These are phyloP conservation scores for Alternaria solani DNA, from an alignment of 2,329 filamentous ascomycete species.

Conservation along the genomic window DNA sequence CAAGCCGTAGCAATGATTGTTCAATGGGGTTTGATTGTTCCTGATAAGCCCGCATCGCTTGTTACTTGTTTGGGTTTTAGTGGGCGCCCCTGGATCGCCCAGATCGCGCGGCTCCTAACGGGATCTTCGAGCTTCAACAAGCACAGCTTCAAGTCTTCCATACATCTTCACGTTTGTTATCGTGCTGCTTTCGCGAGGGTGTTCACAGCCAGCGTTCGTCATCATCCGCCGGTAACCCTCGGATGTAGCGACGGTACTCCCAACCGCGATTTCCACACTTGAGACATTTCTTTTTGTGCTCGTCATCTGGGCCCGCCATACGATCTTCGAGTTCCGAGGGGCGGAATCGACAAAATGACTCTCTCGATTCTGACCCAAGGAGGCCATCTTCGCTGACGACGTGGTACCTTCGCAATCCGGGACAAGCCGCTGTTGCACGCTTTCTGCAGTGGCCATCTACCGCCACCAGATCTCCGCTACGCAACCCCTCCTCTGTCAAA, in stretches of 20 bases:
- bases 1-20: neutral
- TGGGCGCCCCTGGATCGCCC: constrained; percentile 1
- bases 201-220: constrained; percentile 9
- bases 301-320: neutral
- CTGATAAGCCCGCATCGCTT: constrained; percentile 14
- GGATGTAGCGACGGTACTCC: constrained; percentile 8
- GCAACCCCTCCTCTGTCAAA: constrained; percentile 3
- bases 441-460: constrained; percentile 5
- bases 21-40: constrained; percentile 5
- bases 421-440: neutral
- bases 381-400: neutral
- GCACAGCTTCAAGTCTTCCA: constrained; percentile 1
- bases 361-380: neutral
- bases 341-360: constrained; percentile 4
- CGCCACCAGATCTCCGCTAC: constrained; percentile 3
- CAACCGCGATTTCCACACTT: neutral
- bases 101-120: constrained; percentile 6
- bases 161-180: constrained; percentile 5
- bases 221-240: constrained; percentile 2
- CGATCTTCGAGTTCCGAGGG: neutral
- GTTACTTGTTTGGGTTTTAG: constrained; percentile 15
- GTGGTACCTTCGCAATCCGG: neutral
- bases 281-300: constrained; percentile 11
- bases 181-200: neutral
- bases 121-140: neutral